A percentile compares a stretch with the other conserved stretches of the same genome.
Conservation (phyloP, 192 early-diverging fungal species). For the Rhizophagus prolifer region DNA sequence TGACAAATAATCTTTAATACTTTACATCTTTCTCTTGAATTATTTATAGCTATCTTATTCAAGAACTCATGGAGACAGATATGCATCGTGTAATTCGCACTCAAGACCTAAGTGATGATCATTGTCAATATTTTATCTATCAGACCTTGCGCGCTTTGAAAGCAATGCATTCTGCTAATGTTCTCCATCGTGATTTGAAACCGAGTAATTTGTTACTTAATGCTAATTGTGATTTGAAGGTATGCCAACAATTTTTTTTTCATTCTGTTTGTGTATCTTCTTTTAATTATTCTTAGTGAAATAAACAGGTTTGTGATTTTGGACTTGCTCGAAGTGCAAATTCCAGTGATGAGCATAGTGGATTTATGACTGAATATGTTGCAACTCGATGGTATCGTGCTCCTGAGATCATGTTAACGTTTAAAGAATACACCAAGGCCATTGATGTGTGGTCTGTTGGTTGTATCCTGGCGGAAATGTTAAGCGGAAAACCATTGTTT, state of each 20-base stretch:
- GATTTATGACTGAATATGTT: constrained; percentile 96
- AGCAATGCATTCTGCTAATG: constrained; percentile 97
- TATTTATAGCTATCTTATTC: constrained; percentile 75
- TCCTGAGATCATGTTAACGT: constrained; percentile 95
- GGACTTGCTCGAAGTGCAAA: constrained; percentile 92
- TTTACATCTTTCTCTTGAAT: neutral
- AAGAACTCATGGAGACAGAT: constrained; percentile 99
- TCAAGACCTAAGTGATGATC: constrained; percentile 92
- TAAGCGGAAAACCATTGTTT: constrained; percentile 78
- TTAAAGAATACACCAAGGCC: constrained; percentile 98
- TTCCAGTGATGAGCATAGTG: constrained; percentile 75
- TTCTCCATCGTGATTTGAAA: constrained; percentile 97
- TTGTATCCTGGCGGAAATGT: constrained; percentile 85
- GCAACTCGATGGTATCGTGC: constrained; percentile 95
- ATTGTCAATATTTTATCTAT: constrained; percentile 99
- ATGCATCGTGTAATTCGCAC: constrained; percentile 96
- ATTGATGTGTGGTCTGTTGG: constrained; percentile 94
- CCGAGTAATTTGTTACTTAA: constrained; percentile 89
- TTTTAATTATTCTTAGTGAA: constrained; percentile 8
- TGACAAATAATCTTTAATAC: neutral
- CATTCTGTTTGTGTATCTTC: neutral
- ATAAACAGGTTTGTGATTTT: constrained; percentile 88
- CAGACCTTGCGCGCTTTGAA: constrained; percentile 96
- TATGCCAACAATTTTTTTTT: constrained; percentile 25
- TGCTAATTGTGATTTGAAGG: constrained; percentile 88